Percentiles rank a stretch among this genome's conserved stretches.
Evolutionary conservation across 2,329 filamentous ascomycete genomes (phyloP).

Genomic region (Xylaria sp.): DNA sequence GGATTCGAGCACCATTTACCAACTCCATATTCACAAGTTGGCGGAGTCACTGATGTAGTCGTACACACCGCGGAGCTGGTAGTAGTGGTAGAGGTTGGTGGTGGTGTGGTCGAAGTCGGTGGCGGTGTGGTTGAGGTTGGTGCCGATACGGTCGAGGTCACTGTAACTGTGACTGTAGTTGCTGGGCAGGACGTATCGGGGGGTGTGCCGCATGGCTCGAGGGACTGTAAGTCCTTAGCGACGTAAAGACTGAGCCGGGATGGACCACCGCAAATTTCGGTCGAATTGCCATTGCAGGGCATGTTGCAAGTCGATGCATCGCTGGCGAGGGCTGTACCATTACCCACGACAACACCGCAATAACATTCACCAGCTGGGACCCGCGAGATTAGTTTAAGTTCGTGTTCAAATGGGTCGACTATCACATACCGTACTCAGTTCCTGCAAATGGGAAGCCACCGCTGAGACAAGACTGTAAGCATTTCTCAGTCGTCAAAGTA

Average conservation of each 20-base stretch:
- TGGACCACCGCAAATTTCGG: constrained; percentile 58
- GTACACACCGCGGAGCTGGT: constrained; percentile 58
- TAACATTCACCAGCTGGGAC: constrained; percentile 56
- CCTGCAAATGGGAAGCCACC: constrained; percentile 62
- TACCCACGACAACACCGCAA: constrained; percentile 65
- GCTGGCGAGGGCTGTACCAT: constrained; percentile 53
- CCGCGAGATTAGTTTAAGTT: constrained; percentile 12
- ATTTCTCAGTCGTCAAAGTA: constrained; percentile 57
- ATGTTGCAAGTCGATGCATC: constrained; percentile 58
- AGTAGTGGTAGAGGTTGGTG: constrained; percentile 28
- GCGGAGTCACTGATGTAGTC: constrained; percentile 57
- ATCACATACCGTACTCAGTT: constrained; percentile 55
- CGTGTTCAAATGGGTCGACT: neutral
- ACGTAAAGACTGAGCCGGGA: constrained; percentile 59
- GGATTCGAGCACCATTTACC: constrained; percentile 60
- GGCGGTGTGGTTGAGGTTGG: constrained; percentile 37
- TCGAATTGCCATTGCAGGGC: constrained; percentile 62
- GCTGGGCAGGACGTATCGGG: constrained; percentile 56
- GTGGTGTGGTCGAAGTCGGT: constrained; percentile 48
- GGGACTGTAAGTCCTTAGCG: constrained; percentile 61
- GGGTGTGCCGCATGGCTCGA: constrained; percentile 50
- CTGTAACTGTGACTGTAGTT: no score
- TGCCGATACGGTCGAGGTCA: no score
- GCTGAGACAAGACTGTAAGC: constrained; percentile 56
- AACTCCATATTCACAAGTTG: constrained; percentile 65